Conservation (phyloP, 2,329 filamentous ascomycete species). For the Hypoxylon sp. region DNA sequence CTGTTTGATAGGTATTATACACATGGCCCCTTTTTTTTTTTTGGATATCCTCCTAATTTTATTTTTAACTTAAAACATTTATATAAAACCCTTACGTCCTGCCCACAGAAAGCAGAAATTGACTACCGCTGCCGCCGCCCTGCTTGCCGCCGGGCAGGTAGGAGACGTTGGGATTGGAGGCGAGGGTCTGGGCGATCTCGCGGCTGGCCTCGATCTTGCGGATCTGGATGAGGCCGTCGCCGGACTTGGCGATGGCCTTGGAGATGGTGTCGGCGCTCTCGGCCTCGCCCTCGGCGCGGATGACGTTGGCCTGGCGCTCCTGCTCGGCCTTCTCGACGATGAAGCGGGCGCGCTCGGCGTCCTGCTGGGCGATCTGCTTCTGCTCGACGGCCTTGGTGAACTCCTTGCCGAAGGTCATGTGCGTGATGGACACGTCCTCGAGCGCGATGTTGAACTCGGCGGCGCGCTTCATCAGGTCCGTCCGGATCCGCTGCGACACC, state of each 20-base stretch:
- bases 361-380: slow-evolving; percentile 99
- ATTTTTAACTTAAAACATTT: no score
- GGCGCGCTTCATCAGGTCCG: slow-evolving; percentile 90
- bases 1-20: slow-evolving; percentile 40
- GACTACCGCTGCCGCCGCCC: slow-evolving; percentile 58
- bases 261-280: slow-evolving; percentile 96
- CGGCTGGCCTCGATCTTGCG: slow-evolving; percentile 95
- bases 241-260: slow-evolving; percentile 90
- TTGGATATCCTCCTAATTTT: slow-evolving; percentile 3
- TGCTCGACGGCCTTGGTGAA: slow-evolving; percentile 99
- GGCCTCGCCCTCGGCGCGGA: slow-evolving; percentile 96
- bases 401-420: slow-evolving; percentile 99
- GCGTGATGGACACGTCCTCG: slow-evolving; percentile 98
- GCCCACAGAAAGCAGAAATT: slow-evolving; percentile 62
- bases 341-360: slow-evolving; percentile 95
- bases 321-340: slow-evolving; percentile 99
- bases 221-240: slow-evolving; percentile 94
- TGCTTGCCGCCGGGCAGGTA: slow-evolving; percentile 83
- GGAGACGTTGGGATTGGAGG: slow-evolving; percentile 92
- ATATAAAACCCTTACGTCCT: slow-evolving; percentile 52
- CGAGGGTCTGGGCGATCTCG: slow-evolving; percentile 91
- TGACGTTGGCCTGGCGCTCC: slow-evolving; percentile 98
- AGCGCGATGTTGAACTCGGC: slow-evolving; percentile 98
- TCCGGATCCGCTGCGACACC: slow-evolving; percentile 92
- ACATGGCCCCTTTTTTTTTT: slow-evolving; percentile 27